Base-by-base conservation (phyloP, 208 protist species). In the Trypanosoma avium region DNA sequence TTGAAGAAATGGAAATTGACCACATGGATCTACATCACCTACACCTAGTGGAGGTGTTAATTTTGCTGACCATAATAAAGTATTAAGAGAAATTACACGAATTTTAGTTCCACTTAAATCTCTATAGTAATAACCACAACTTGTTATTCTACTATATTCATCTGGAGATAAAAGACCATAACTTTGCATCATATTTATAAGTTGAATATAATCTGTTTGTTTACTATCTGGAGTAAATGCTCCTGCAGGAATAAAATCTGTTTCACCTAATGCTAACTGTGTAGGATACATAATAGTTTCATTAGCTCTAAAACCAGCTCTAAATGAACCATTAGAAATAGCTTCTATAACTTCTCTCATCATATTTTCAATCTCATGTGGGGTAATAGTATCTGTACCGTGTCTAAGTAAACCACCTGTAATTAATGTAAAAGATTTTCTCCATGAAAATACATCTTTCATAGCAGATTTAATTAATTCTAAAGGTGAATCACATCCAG, bases 331-430 rank as follows among this genome's bases (percentile, higher is more conserved):
- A 22, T 26, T 21, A 26, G 33, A 19, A 7, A 70, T 40, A n/a
- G 48, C 43, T 2, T 38, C 55, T 15, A 73, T 5, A 4, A 73
- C 67, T 21, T 60, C 54, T 13, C 21, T 32, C 36, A 63, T 48
- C 38, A 49, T 69, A 32, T n/a, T 26, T 10, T 64, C 42, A 30
- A 69, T 50, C 30, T 49, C 59, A 17, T n/a, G 33, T 3, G 48
- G 29, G 6, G 29, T 67, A 19, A 71, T 50, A 4, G 5, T 61
- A 4, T 60, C 61, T 36, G 38, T 82, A 10, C 66, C 27, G 55
- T 95, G 90, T 26, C 90, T 79, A 61, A 91, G 77, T 61, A 84
- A 92, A 21, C 86, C 84, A 26, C 69, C 60, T 42, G 73, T 82
- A 12, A 93, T 62, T 43, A 71, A 52, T 24, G 81, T 70, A 61